Base-by-base conservation (phyloP, 495 filamentous ascomycete genomes). In the Recurvomyces mirabilis region DNA sequence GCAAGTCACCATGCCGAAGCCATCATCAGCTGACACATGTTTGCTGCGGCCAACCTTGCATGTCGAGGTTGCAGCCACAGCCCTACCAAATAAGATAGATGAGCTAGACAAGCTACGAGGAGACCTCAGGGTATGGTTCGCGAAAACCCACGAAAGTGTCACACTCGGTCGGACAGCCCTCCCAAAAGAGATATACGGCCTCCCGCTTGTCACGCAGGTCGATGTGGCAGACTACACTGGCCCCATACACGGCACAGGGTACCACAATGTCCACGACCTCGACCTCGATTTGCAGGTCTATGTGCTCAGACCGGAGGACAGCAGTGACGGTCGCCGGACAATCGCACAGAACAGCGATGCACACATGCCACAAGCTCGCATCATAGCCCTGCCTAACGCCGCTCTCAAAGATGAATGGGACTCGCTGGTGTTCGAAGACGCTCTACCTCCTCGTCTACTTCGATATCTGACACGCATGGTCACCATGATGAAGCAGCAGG, bases 401-500 rank as follows among this genome's bases (percentile, higher is more conserved):
- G 37, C 51, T 4, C 49, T 74, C n/a, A 60, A 69, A 41, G 65
- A 63, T 24, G 36, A 68, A 13, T 77, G 73, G 73, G 67, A 72
- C 37, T 68, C 65, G 61, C 53, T 77, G 5, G 48, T 71, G 5
- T 77, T 68, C 50, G 67, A 72, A 19, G 60, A 68, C 21, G 55
- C 58, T 29, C 63, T 77, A 23, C 66, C 69, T 21, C 53, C 57
- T 12, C 61, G 51, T 15, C 46, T 74, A 3, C 59, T 77, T 1
- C 54, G 59, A 12, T 71, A 62, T 39, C 58, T 74, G 22, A 63
- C 57, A 2, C 60, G 68, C 29, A 70, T 73, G 64, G 22, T 55
- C 10, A 21, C 38, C 29, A 53, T 53, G 22, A 60, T 54, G 36
- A 46, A 43, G 30, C 41, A 49, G 28, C 51, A 38, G 20, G 43